Evolutionary conservation across 768 basidiomycete species (phyloP).

Genomic region (Lactifluus echinatus): DNA sequence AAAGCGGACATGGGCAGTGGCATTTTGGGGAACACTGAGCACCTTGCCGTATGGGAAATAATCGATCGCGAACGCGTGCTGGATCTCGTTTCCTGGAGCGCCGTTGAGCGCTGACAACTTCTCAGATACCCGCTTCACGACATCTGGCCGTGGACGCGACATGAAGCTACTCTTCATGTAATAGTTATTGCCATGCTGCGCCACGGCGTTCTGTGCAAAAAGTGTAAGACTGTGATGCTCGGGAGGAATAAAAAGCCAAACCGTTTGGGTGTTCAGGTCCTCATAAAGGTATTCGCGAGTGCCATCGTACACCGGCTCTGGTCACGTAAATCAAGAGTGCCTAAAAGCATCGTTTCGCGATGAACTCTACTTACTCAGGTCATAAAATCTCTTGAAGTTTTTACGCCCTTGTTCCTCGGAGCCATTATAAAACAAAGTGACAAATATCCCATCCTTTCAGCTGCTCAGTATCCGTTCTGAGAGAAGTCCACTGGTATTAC

Average conservation of each 20-base stretch:
- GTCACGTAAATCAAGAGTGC: not conserved
- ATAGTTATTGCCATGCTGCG: slow-evolving; percentile 30
- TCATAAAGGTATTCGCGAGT: slow-evolving; percentile 41
- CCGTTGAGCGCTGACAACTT: not conserved
- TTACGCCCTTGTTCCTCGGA: slow-evolving; percentile 38
- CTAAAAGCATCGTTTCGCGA: not conserved
- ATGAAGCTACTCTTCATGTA: slow-evolving; percentile 37
- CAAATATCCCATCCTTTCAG: slow-evolving; percentile 32
- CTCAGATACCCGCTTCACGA: not conserved
- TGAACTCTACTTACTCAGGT: slow-evolving; percentile 31
- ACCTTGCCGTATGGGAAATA: slow-evolving; percentile 35
- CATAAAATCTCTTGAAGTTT: slow-evolving; percentile 36
- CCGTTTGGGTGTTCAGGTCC: slow-evolving; percentile 34
- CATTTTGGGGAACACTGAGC: slow-evolving; percentile 22
- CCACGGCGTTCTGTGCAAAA: slow-evolving; percentile 29
- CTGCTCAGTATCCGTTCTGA: not conserved
- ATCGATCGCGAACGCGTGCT: slow-evolving; percentile 31
- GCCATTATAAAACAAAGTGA: slow-evolving; percentile 41
- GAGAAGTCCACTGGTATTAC: not conserved
- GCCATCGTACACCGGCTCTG: slow-evolving; percentile 36
- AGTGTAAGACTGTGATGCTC: not conserved
- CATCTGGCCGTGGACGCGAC: not conserved
- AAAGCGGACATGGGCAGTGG: slow-evolving; percentile 37
- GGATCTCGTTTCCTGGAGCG: slow-evolving; percentile 22
- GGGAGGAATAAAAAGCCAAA: slow-evolving; percentile 10